Evolutionary conservation across 805 yeast genomes (phyloP).

Genomic region (Dipodascus albidus): DNA sequence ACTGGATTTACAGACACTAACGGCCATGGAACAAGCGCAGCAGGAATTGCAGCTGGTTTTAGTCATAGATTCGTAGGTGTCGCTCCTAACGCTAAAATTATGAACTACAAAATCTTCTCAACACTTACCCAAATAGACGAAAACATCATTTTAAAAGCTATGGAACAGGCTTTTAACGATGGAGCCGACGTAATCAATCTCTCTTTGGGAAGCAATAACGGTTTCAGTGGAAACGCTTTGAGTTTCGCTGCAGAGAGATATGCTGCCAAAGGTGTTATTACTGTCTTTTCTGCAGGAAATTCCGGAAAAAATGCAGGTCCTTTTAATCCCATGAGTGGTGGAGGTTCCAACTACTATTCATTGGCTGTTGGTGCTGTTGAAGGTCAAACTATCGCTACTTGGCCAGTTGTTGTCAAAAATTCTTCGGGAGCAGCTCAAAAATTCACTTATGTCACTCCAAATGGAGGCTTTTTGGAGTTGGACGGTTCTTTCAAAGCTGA

Average conservation of each 20-base stretch:
- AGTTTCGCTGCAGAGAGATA: slow-evolving; percentile 8
- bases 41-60: slow-evolving; percentile 13
- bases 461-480: not conserved
- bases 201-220: slow-evolving; percentile 15
- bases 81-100: slow-evolving; percentile 14
- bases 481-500: not conserved
- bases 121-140: slow-evolving; percentile 10
- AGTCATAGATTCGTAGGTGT: slow-evolving; percentile 11
- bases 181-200: slow-evolving; percentile 9
- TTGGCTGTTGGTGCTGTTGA: slow-evolving; percentile 4
- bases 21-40: slow-evolving; percentile 17
- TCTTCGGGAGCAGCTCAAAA: slow-evolving; percentile 1
- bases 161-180: slow-evolving; percentile 8
- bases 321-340: not conserved
- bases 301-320: slow-evolving; percentile 2
- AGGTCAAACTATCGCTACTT: slow-evolving; percentile 1
- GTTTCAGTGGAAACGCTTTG: slow-evolving; percentile 8
- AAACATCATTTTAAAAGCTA: slow-evolving; percentile 11
- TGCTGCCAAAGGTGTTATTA: slow-evolving; percentile 7
- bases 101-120: slow-evolving; percentile 14
- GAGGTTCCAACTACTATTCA: not conserved
- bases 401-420: not conserved
- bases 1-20: slow-evolving; percentile 11
- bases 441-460: not conserved
- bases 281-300: slow-evolving; percentile 4